phyloP scores from a whole-genome alignment of 2,329 filamentous ascomycete species.

The Clonostachys byssicola region DNA sequence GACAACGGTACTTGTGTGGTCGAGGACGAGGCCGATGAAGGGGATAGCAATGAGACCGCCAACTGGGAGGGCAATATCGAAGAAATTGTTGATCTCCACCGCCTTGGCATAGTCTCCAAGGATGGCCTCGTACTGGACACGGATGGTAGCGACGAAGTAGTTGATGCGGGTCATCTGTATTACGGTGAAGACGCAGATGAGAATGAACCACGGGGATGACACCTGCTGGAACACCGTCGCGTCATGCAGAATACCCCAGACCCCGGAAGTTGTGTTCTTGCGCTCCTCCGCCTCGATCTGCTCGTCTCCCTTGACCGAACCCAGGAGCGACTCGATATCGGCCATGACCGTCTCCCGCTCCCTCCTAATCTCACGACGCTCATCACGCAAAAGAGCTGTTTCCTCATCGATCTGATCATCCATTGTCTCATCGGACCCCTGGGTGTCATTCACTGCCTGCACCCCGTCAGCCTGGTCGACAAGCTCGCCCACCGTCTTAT shows the following conservation, averaged over 20 bases:
- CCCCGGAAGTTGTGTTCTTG: conserved; percentile 67
- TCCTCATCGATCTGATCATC: conserved; percentile 58
- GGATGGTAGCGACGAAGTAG: conserved; percentile 86
- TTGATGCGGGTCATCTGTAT: conserved; percentile 81
- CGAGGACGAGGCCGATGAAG: conserved; percentile 77
- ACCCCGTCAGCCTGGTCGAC: conserved; percentile 65
- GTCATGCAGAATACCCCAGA: conserved; percentile 84
- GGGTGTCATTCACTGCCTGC: conserved; percentile 20
- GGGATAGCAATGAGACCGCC: conserved; percentile 83
- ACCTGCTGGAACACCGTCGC: conserved; percentile 70
- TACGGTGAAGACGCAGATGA: conserved; percentile 78
- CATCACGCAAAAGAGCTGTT: conserved; percentile 47
- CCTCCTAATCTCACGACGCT: conserved; percentile 54
- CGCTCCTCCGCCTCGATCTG: conserved; percentile 65
- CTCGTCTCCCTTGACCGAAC: conserved; percentile 54
- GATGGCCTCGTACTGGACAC: conserved; percentile 75
- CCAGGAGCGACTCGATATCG: conserved; percentile 71
- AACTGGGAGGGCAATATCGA: conserved; percentile 73
- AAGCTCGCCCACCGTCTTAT: conserved; percentile 83
- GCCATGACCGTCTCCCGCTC: conserved; percentile 60
- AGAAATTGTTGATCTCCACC: conserved; percentile 72
- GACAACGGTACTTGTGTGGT: conserved; percentile 68
- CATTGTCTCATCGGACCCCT: conserved; percentile 21
- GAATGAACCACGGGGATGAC: conserved; percentile 74
- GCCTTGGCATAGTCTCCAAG: conserved; percentile 59